phyloP scores from a whole-genome alignment of 2,329 filamentous ascomycete genomes.

The Colletotrichum acutatum region DNA sequence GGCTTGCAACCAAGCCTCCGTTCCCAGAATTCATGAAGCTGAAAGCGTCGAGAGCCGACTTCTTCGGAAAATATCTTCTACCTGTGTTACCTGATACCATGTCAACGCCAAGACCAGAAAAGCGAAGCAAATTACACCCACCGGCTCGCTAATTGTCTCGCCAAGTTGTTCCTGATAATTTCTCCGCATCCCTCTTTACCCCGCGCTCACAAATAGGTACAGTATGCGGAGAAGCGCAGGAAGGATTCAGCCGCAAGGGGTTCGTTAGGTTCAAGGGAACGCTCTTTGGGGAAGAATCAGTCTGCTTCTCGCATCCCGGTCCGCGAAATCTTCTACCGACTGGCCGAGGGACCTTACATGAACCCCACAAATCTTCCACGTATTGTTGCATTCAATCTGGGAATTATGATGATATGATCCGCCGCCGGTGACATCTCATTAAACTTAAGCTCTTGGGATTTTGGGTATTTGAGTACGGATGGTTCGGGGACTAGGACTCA shows the following conservation, averaged over 20 bases:
- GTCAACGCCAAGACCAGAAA: not conserved
- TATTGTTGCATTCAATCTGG: constrained; percentile 14
- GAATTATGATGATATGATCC: not conserved
- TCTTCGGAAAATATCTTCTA: not conserved
- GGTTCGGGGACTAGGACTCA: not conserved
- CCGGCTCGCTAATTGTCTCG: not conserved
- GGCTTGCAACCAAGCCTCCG: not conserved
- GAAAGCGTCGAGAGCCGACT: not conserved
- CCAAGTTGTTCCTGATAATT: not conserved
- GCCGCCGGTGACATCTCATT: not conserved
- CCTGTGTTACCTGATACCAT: not conserved
- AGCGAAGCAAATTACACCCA: not conserved
- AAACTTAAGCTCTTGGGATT: not conserved
- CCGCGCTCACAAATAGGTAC: not conserved
- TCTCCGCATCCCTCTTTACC: constrained; percentile 7
- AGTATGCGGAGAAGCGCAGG: not conserved
- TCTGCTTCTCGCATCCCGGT: not conserved
- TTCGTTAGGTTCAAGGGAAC: not conserved
- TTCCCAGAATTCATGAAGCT: not conserved
- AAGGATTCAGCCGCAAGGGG: constrained; percentile 13
- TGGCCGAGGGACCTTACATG: constrained; percentile 5
- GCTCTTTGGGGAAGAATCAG: not conserved
- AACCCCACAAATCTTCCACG: constrained; percentile 32
- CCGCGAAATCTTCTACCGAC: constrained; percentile 27
- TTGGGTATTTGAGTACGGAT: constrained; percentile 9